Evolutionary conservation across 2,329 filamentous ascomycete genomes (phyloP).

Genomic region (Hortaea werneckii): DNA sequence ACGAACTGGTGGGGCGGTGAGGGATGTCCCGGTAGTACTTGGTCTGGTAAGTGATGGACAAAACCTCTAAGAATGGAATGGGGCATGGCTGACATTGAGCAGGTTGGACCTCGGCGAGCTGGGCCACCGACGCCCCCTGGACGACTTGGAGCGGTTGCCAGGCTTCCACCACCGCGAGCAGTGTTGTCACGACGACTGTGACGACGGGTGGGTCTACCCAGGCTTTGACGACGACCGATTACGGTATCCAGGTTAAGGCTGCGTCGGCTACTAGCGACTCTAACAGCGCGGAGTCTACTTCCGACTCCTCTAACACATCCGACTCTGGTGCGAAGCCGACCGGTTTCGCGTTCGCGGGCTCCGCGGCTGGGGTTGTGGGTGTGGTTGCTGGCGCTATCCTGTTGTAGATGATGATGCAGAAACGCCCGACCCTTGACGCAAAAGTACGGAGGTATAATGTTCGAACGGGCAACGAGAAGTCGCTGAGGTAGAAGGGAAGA

Average conservation of each 20-base stretch:
- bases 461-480: no score
- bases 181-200: conserved; percentile 20
- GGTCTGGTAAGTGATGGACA: conserved; percentile 16
- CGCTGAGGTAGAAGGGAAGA: no score
- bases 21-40: conserved; percentile 24
- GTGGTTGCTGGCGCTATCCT: conserved; percentile 22
- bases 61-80: no score
- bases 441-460: no score
- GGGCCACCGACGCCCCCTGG: conserved; percentile 24
- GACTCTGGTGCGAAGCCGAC: conserved; percentile 15
- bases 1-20: conserved; percentile 27
- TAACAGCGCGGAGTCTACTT: conserved; percentile 4
- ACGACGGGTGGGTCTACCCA: conserved; percentile 16
- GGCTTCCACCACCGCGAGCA: conserved; percentile 22
- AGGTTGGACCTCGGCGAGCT: conserved; percentile 25
- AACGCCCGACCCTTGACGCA: no score
- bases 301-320: conserved; percentile 2
- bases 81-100: neutral
- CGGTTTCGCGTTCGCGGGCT: conserved; percentile 13
- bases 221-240: conserved; percentile 17
- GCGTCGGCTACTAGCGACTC: conserved; percentile 9
- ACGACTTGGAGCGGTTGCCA: conserved; percentile 26
- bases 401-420: conserved; percentile 11
- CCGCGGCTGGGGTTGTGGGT: conserved; percentile 19
- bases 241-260: conserved; percentile 21